phyloP scores from a whole-genome alignment of 2,329 filamentous ascomycete species.

The Biscogniauxia sp. region DNA sequence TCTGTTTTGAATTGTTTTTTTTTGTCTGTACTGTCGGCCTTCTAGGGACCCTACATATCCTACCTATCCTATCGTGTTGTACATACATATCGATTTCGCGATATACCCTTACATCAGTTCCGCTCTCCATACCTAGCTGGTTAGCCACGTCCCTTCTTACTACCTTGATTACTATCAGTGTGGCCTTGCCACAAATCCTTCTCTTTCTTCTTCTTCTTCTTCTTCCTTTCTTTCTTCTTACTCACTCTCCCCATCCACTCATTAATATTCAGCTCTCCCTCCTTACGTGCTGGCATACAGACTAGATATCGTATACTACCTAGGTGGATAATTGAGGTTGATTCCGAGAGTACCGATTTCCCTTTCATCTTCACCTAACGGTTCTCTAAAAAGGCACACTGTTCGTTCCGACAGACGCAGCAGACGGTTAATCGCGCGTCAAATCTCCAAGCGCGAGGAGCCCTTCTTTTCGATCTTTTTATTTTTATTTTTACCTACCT shows the following conservation, averaged over 20 bases:
- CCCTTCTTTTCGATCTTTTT: constrained; percentile 2
- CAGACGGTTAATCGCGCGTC: constrained; percentile 42
- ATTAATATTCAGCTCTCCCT: neutral
- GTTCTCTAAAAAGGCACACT: constrained; percentile 14
- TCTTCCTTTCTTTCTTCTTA: neutral
- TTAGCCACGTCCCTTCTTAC: constrained; percentile 21
- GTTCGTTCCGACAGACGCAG: constrained; percentile 38
- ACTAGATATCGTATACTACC: neutral
- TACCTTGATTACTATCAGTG: constrained; percentile 13
- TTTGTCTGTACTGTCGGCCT: constrained; percentile 2
- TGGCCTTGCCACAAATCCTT: constrained; percentile 3
- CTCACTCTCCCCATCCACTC: neutral
- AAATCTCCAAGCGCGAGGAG: constrained; percentile 40
- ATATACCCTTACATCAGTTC: constrained; percentile 28
- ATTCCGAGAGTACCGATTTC: neutral
- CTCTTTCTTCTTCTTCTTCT: neutral
- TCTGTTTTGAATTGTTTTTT: constrained; percentile 11
- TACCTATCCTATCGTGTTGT: neutral
- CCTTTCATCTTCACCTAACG: neutral
- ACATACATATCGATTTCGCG: constrained; percentile 1
- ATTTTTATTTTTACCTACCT: neutral
- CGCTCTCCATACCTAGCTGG: constrained; percentile 23
- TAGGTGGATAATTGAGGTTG: neutral
- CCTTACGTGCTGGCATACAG: neutral
- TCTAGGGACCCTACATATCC: neutral